Conservation (phyloP, 305 asterid species). For the Fraxinus paxiana region DNA sequence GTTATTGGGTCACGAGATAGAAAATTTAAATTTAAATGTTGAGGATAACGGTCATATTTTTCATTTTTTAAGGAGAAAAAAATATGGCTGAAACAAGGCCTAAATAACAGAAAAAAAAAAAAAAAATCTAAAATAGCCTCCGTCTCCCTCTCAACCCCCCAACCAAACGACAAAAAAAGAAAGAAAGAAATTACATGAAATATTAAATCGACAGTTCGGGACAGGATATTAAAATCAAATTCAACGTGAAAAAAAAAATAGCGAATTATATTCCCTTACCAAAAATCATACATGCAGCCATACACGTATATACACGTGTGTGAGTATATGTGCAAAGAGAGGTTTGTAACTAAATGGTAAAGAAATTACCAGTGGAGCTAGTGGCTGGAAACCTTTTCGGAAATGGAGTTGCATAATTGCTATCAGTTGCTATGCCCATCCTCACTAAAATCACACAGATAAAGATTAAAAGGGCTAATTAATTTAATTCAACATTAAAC, state of each 20-base stretch:
- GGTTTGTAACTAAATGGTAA: neutral
- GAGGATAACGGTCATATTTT: too few species aligned
- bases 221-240: neutral
- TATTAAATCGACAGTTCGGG: neutral
- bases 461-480: constrained; percentile 5
- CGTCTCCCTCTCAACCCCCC: neutral
- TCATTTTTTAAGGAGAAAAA: too few species aligned
- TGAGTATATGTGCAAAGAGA: neutral
- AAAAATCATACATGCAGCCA: constrained; percentile 16
- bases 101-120: neutral
- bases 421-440: constrained; percentile 35
- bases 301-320: neutral
- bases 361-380: constrained; percentile 28
- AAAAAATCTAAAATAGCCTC: neutral
- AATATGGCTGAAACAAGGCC: too few species aligned
- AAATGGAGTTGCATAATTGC: constrained; percentile 16
- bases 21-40: too few species aligned
- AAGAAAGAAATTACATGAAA: neutral
- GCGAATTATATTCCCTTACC: neutral
- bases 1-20: too few species aligned
- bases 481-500: constrained; percentile 1
- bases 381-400: constrained; percentile 33
- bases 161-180: neutral
- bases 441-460: constrained; percentile 24
- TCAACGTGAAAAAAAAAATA: neutral